A percentile compares a stretch with the other conserved stretches of the same genome.
Conservation (phyloP, 139 green algal species). For the Chlorella sp. region DNA sequence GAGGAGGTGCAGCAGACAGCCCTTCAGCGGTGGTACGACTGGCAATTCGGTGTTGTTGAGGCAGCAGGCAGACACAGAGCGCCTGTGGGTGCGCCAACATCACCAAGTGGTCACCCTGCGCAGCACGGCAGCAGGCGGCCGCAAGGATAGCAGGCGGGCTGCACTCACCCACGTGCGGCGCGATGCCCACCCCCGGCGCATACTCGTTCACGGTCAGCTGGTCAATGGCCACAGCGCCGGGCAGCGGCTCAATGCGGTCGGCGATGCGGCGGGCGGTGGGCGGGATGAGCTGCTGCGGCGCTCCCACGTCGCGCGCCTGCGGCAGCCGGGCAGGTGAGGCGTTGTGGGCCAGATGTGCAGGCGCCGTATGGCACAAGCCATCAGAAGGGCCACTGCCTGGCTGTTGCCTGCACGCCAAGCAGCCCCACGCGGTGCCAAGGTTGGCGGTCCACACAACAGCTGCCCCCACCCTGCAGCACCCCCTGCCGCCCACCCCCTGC, state of each 20-base stretch:
- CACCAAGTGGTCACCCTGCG: neutral
- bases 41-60: too few relatives aligned
- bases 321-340: neutral
- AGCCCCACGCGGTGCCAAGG: neutral
- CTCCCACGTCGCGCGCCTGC: constrained; percentile 2
- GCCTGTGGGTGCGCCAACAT: neutral
- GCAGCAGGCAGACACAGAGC: neutral
- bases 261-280: neutral
- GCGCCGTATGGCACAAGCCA: neutral
- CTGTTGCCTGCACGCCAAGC: neutral
- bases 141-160: neutral
- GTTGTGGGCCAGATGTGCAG: neutral
- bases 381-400: neutral
- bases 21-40: too few relatives aligned
- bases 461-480: neutral
- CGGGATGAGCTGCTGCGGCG: constrained; percentile 16
- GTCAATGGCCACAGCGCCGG: constrained; percentile 45
- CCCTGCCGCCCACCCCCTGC: too few relatives aligned
- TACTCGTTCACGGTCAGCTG: constrained; percentile 98
- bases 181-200: constrained; percentile 84
- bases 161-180: constrained; percentile 77
- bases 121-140: neutral
- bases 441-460: neutral
- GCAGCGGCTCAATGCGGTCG: constrained; percentile 28
- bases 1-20: neutral